Evolutionary conservation across 148 eudicot species (phyloP).

Genomic region (Vaccinium corymbosum): DNA sequence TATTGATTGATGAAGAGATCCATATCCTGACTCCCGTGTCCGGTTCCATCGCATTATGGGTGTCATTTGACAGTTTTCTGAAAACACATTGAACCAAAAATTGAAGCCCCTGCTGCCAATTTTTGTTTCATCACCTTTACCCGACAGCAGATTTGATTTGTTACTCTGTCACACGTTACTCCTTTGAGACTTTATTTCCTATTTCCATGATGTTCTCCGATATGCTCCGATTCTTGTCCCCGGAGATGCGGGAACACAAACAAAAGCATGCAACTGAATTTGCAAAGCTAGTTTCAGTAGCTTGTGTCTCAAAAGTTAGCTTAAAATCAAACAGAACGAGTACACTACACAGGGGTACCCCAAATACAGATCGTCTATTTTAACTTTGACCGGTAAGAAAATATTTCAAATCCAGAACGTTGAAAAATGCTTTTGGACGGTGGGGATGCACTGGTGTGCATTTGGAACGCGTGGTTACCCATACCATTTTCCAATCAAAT

Average conservation of each 20-base stretch:
- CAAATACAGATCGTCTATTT: no score
- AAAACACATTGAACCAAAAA: neutral
- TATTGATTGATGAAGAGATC: neutral
- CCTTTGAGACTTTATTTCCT: neutral
- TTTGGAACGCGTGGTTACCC: no score
- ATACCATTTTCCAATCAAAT: no score
- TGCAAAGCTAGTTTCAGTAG: neutral
- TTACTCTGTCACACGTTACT: neutral
- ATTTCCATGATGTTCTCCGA: neutral
- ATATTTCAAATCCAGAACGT: no score
- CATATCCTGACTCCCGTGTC: neutral
- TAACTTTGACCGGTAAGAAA: no score
- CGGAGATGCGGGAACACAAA: neutral
- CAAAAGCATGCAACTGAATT: neutral
- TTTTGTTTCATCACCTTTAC: neutral
- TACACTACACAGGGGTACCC: no score
- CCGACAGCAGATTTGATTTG: slow-evolving; percentile 8
- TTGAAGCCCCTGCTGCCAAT: neutral
- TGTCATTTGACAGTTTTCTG: neutral
- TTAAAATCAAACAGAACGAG: neutral
- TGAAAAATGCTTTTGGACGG: no score
- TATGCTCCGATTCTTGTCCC: neutral
- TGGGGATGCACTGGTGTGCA: no score
- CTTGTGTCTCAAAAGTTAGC: neutral
- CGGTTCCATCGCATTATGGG: slow-evolving; percentile 1